A percentile compares a stretch with the other conserved stretches of the same genome.
Evolutionary conservation across 208 protist species (phyloP).

Genomic region (Zelonia costaricensis): DNA sequence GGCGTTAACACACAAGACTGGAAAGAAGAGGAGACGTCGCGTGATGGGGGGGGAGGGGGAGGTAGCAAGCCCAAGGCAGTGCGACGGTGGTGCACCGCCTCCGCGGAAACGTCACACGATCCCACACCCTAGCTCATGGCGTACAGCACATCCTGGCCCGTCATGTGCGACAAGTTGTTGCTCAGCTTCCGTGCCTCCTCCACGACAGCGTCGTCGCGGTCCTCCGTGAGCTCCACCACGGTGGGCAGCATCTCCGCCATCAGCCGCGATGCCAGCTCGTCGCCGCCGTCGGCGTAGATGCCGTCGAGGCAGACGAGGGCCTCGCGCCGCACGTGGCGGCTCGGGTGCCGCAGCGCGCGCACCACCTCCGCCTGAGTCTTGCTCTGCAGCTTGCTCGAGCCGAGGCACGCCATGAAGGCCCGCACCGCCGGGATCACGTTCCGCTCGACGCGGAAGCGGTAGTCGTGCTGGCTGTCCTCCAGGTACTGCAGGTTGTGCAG

Average conservation of each 20-base stretch:
- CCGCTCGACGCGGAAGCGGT: constrained; percentile 70
- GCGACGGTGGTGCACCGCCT: too few relatives aligned
- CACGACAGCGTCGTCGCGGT: constrained; percentile 77
- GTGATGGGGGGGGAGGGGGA: background rate
- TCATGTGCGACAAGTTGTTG: constrained; percentile 85
- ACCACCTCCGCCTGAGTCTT: constrained; percentile 85
- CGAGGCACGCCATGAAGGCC: constrained; percentile 74
- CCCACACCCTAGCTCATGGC: constrained; percentile 59
- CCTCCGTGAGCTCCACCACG: constrained; percentile 91
- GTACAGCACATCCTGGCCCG: constrained; percentile 88
- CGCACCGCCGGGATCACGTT: constrained; percentile 76
- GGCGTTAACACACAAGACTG: too few relatives aligned
- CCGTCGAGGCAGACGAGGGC: constrained; percentile 71
- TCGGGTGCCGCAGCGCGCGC: constrained; percentile 74
- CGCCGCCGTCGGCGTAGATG: constrained; percentile 89
- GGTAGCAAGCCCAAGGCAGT: background rate
- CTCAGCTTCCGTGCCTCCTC: constrained; percentile 82
- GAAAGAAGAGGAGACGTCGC: too few relatives aligned
- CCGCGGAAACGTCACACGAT: too few relatives aligned
- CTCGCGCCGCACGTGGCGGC: constrained; percentile 63
- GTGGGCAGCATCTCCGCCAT: constrained; percentile 90
- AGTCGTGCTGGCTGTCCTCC: constrained; percentile 61
- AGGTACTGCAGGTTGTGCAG: constrained; percentile 76
- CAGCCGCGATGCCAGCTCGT: constrained; percentile 83
- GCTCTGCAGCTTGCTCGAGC: constrained; percentile 77